These are phyloP conservation scores for Serendipita sp. DNA, from an alignment of 768 basidiomycete genomes.

Conservation along the genomic window DNA sequence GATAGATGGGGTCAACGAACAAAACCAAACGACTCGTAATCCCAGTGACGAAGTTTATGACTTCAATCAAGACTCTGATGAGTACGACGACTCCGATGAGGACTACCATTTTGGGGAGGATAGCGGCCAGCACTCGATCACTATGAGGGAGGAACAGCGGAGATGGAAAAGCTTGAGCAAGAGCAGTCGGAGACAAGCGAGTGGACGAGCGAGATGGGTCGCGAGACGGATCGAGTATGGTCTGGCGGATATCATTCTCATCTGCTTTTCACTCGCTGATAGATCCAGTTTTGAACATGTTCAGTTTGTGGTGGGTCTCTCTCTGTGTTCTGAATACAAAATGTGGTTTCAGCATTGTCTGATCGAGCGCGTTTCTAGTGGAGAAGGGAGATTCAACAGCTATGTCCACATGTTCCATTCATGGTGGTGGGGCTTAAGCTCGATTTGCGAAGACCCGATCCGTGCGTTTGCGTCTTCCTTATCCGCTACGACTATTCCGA, in stretches of 20 bases:
- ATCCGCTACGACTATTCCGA: neutral
- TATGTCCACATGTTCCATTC: constrained; percentile 1
- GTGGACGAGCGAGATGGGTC: neutral
- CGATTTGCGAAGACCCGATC: constrained; percentile 8
- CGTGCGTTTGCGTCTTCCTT: neutral
- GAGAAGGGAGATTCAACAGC: constrained; percentile 2
- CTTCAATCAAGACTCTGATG: neutral
- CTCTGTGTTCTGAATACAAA: neutral
- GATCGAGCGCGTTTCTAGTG: neutral
- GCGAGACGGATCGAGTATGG: neutral
- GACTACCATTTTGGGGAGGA: neutral
- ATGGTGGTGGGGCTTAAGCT: constrained; percentile 7
- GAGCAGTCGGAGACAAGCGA: neutral
- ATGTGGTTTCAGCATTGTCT: neutral
- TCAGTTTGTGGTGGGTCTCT: constrained; percentile 17
- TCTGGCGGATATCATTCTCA: constrained; percentile 22
- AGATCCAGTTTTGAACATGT: constrained; percentile 25
- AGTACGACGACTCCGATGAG: neutral
- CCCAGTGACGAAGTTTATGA: neutral
- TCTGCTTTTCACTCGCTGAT: constrained; percentile 24
- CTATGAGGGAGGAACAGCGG: too few relatives aligned
- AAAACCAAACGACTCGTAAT: neutral
- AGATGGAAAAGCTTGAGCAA: too few relatives aligned
- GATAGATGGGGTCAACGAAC: neutral
- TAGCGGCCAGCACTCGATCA: too few relatives aligned